Evolutionary conservation across 345 rosid species (phyloP).

Genomic region (Schrenkiella parvula): DNA sequence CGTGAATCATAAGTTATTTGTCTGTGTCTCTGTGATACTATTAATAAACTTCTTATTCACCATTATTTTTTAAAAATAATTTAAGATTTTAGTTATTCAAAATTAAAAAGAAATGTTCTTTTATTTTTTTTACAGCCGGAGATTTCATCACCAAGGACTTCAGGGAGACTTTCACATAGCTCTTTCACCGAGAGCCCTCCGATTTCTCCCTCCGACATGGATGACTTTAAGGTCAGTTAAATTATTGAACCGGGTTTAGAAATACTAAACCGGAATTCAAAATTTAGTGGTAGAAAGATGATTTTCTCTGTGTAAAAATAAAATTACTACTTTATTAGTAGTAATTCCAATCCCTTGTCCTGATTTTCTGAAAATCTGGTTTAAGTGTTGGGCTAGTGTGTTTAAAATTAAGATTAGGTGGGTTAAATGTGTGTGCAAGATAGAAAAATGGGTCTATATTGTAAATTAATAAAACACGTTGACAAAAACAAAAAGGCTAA

Average conservation of each 20-base stretch:
- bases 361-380: neutral
- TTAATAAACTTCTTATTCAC: neutral
- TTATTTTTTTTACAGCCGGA: slow-evolving; percentile 20
- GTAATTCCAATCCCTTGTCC: neutral
- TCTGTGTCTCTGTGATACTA: no score
- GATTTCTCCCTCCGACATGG: slow-evolving; percentile 88
- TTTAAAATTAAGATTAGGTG: neutral
- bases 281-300: neutral
- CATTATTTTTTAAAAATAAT: neutral
- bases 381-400: neutral
- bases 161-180: slow-evolving; percentile 89
- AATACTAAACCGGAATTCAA: neutral
- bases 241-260: slow-evolving; percentile 14
- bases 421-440: neutral
- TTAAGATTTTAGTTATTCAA: neutral
- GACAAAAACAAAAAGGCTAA: slow-evolving; percentile 27
- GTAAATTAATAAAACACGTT: slow-evolving; percentile 28
- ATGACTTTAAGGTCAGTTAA: slow-evolving; percentile 70
- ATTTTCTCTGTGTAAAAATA: neutral
- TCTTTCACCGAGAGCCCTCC: slow-evolving; percentile 98
- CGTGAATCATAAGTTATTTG: neutral
- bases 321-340: neutral
- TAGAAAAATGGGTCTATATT: slow-evolving; percentile 11
- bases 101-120: neutral
- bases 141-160: slow-evolving; percentile 67